phyloP scores from a whole-genome alignment of 495 filamentous ascomycete genomes.

The Poronia punctata region DNA sequence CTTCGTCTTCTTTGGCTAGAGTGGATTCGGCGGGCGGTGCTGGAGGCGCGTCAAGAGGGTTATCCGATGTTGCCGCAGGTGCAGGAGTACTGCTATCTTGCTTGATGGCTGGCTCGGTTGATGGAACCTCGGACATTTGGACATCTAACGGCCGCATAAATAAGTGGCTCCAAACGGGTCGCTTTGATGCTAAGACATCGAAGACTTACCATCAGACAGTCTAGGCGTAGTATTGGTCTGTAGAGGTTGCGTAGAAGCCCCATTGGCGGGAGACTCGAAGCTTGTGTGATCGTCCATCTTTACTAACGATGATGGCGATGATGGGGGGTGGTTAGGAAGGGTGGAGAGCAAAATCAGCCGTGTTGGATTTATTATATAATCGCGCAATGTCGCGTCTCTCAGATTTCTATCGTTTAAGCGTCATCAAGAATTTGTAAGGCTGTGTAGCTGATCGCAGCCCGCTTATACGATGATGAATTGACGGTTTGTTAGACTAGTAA shows the following conservation, averaged over 20 bases:
- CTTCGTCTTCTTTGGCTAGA: slow-evolving; percentile 64
- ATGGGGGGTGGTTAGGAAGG: background rate
- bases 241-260: slow-evolving; percentile 44
- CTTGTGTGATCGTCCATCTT: slow-evolving; percentile 50
- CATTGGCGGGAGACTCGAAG: slow-evolving; percentile 48
- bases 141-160: slow-evolving; percentile 39
- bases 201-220: slow-evolving; percentile 28
- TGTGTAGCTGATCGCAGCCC: slow-evolving; percentile 13
- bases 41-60: slow-evolving; percentile 77
- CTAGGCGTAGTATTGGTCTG: slow-evolving; percentile 29
- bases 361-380: slow-evolving; percentile 3
- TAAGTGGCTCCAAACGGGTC: slow-evolving; percentile 1
- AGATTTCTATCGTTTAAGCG: slow-evolving; percentile 5
- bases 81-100: slow-evolving; percentile 47
- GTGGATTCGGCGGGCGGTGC: slow-evolving; percentile 63
- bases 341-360: slow-evolving; percentile 9
- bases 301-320: background rate
- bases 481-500: slow-evolving; percentile 13
- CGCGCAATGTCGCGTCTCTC: slow-evolving; percentile 16
- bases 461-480: slow-evolving; percentile 12
- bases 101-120: slow-evolving; percentile 39
- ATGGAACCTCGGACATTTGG: slow-evolving; percentile 46
- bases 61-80: slow-evolving; percentile 59
- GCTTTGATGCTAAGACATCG: background rate
- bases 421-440: slow-evolving; percentile 12